Conservation (phyloP, 768 basidiomycete genomes). For the Leccinum variicolor region DNA sequence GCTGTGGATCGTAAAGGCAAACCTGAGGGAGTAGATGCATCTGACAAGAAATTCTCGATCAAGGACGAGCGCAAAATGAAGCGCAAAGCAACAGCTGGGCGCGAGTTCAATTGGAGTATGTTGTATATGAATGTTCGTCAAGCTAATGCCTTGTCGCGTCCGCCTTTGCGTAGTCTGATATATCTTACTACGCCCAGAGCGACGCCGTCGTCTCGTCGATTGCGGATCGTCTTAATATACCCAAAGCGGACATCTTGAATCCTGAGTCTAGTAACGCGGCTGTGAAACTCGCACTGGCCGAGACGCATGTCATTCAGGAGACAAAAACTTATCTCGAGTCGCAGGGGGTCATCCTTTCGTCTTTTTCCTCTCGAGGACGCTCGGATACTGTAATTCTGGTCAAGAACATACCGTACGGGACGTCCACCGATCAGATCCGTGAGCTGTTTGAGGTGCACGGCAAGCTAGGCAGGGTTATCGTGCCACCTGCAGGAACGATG, state of each 20-base stretch:
- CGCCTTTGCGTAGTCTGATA: constrained; percentile 20
- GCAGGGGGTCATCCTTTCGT: constrained; percentile 62
- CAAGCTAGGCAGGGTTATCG: constrained; percentile 61
- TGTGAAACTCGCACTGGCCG: constrained; percentile 93
- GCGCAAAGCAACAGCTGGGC: constrained; percentile 64
- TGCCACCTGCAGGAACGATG: constrained; percentile 92
- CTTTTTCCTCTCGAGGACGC: constrained; percentile 49
- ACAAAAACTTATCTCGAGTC: constrained; percentile 88
- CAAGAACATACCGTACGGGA: constrained; percentile 96
- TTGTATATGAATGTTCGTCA: constrained; percentile 94
- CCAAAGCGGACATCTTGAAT: constrained; percentile 86
- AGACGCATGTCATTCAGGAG: constrained; percentile 94
- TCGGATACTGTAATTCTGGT: constrained; percentile 86
- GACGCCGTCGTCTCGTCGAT: constrained; percentile 92
- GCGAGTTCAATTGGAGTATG: constrained; percentile 91
- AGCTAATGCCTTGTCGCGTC: constrained; percentile 14
- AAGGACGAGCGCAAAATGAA: constrained; percentile 59
- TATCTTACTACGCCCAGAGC: constrained; percentile 48
- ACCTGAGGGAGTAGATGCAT: constrained; percentile 37
- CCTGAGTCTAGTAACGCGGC: constrained; percentile 80
- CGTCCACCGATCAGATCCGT: constrained; percentile 68
- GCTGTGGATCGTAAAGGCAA: constrained; percentile 67
- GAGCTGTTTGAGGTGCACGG: constrained; percentile 80
- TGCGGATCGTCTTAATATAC: constrained; percentile 81
- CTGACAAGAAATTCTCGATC: constrained; percentile 47